Evolutionary conservation across 495 filamentous ascomycete species (phyloP).

Genomic region (Glutinoglossum americanum): DNA sequence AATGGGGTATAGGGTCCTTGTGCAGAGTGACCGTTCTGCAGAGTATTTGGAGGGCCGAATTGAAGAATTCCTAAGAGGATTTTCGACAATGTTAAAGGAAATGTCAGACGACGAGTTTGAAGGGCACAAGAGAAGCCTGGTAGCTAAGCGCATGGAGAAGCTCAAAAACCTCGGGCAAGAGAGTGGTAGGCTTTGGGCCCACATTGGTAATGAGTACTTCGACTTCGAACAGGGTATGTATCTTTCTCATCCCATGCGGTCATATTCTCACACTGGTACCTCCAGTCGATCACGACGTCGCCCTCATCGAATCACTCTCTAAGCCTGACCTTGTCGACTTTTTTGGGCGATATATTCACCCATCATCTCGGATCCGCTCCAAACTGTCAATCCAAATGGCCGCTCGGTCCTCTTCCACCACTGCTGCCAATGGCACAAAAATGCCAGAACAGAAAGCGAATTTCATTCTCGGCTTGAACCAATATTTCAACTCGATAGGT

Average conservation of each 20-base stretch:
- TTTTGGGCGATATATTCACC: constrained; percentile 55
- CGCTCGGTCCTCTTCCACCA: constrained; percentile 36
- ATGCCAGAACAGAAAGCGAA: constrained; percentile 31
- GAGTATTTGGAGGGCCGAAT: constrained; percentile 72
- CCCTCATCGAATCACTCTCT: constrained; percentile 45
- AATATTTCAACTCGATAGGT: constrained; percentile 30
- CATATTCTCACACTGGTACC: constrained; percentile 8
- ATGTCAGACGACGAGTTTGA: constrained; percentile 82
- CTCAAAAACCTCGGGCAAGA: constrained; percentile 83
- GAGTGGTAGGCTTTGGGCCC: constrained; percentile 57
- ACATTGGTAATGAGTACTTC: constrained; percentile 68
- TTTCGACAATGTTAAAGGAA: constrained; percentile 37
- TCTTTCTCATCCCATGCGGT: not conserved
- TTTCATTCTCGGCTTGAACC: constrained; percentile 25
- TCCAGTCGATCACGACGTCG: constrained; percentile 53
- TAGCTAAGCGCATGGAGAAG: constrained; percentile 77
- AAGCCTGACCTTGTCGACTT: constrained; percentile 65
- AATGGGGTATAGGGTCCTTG: constrained; percentile 71
- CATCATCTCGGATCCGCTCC: constrained; percentile 45
- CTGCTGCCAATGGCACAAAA: constrained; percentile 16
- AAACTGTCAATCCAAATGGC: constrained; percentile 69
- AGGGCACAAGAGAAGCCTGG: constrained; percentile 69
- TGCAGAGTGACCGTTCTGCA: constrained; percentile 77
- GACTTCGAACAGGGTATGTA: constrained; percentile 65
- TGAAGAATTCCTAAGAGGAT: constrained; percentile 53